Base-by-base conservation (phyloP, 1,139 yeast genomes). In the Pichia sp. region DNA sequence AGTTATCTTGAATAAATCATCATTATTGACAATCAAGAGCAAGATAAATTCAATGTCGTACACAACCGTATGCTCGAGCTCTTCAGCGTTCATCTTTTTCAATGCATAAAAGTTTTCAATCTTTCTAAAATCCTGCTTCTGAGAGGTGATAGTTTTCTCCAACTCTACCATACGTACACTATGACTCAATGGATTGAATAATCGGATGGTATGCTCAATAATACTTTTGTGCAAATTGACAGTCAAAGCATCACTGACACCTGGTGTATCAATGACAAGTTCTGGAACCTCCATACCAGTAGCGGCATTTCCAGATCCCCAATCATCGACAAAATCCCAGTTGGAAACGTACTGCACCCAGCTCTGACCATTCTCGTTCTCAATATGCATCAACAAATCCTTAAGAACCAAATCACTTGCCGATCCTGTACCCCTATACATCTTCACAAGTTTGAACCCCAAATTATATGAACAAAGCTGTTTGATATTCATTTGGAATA, bases 41-140 rank as follows among this genome's bases (percentile, higher is more conserved):
- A 77, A 50, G 21, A 82, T 50, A 46, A 82, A 79, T 45, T 77
- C 74, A 18, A 75, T 67, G 51, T 82, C 88, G 50, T 82, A 82
- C 3, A 59, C 45, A 10, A 43, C 15, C 7, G 34, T 29, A n/a
- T n/a, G n/a, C 1, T 33, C 29, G 5, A 20, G 5, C 19, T 37
- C 40, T 12, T 19, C 18, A 4, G 12, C 2, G 21, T 32, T 35
- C 13, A 36, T 18, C 3, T 31, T 19, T 21, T 44, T 42, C 8
- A 29, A 19, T 13, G 29, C 15, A 23, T 29, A 36, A 22, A 35
- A 34, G 20, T 33, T 28, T 22, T 40, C 45, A 22, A 52, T 44
- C 1, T 49, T 34, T 37, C 53, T 59, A 41, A 64, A 63, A 3
- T 50, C 33, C 13, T 53, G 48, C 41, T 62, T 50, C 11, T 37